Percentiles rank a stretch among this genome's conserved stretches.
Evolutionary conservation across 1,139 yeast genomes (phyloP).

Genomic region (Pichia norvegensis): DNA sequence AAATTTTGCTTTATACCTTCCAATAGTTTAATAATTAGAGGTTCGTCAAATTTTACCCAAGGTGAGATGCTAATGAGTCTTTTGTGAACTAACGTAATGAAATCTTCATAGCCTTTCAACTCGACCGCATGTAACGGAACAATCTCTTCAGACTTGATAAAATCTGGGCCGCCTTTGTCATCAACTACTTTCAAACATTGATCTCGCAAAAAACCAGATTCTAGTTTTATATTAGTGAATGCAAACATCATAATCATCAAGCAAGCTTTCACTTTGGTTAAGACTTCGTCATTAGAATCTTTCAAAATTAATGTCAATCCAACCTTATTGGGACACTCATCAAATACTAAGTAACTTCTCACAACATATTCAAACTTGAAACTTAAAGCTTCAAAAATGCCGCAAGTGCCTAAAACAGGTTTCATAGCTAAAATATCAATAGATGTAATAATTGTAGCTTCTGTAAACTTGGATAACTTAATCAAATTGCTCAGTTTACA

Average conservation of each 20-base stretch:
- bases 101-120: slow-evolving; percentile 26
- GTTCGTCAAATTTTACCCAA: slow-evolving; percentile 38
- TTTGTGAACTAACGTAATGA: slow-evolving; percentile 32
- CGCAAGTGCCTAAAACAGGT: slow-evolving; percentile 68
- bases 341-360: slow-evolving; percentile 67
- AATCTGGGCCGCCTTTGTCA: not conserved
- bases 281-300: slow-evolving; percentile 57
- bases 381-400: slow-evolving; percentile 59
- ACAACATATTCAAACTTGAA: slow-evolving; percentile 47
- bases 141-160: slow-evolving; percentile 2
- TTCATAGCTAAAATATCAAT: slow-evolving; percentile 54
- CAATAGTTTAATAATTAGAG: slow-evolving; percentile 36
- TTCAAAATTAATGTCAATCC: slow-evolving; percentile 82
- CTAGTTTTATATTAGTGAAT: slow-evolving; percentile 69
- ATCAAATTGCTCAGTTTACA: slow-evolving; percentile 79
- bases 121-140: slow-evolving; percentile 16
- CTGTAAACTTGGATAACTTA: slow-evolving; percentile 70
- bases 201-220: slow-evolving; percentile 73
- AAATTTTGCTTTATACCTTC: slow-evolving; percentile 32
- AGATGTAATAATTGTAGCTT: slow-evolving; percentile 69
- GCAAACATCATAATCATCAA: slow-evolving; percentile 75
- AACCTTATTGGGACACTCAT: slow-evolving; percentile 64
- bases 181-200: slow-evolving; percentile 41
- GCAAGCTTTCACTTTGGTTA: slow-evolving; percentile 67
- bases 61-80: slow-evolving; percentile 45